Percentiles rank a stretch among this genome's conserved stretches.
These are phyloP conservation scores for Penicillium sp. DNA, from an alignment of 2,329 filamentous ascomycete species.

Conservation along the genomic window DNA sequence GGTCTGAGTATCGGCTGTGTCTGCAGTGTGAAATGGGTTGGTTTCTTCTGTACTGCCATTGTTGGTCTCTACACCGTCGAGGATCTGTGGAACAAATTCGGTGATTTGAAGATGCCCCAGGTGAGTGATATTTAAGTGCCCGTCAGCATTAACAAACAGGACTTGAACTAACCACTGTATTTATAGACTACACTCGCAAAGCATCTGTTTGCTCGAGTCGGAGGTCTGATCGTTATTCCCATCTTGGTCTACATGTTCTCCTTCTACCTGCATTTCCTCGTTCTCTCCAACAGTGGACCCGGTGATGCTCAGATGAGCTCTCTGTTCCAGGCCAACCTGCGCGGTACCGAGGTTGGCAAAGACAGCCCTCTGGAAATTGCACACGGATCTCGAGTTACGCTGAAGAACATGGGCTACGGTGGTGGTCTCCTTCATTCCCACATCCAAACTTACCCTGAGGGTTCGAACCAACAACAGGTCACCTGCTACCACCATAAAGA, in stretches of 20 bases:
- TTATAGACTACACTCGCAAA: conserved; percentile 68
- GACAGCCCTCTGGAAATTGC: conserved; percentile 93
- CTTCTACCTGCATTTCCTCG: conserved; percentile 91
- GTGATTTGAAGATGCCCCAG: conserved; percentile 87
- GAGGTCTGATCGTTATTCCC: conserved; percentile 87
- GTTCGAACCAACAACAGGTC: conserved; percentile 91
- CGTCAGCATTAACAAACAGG: too few relatives aligned
- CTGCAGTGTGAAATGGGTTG: conserved; percentile 98
- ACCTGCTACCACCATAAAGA: conserved; percentile 99
- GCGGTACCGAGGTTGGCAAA: conserved; percentile 89
- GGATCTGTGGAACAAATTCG: conserved; percentile 98
- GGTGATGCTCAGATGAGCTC: conserved; percentile 99
- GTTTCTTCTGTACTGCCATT: conserved; percentile 90
- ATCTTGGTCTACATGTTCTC: conserved; percentile 92
- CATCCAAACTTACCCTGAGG: conserved; percentile 93
- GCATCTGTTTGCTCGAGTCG: conserved; percentile 78
- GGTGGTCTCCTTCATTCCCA: conserved; percentile 96
- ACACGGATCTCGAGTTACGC: conserved; percentile 82
- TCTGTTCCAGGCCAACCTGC: conserved; percentile 95
- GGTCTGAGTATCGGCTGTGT: conserved; percentile 97
- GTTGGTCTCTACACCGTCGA: conserved; percentile 95
- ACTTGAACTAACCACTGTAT: conserved; percentile 21
- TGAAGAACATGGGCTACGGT: conserved; percentile 99
- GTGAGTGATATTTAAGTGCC: conserved; percentile 49
- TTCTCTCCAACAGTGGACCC: conserved; percentile 90